These are phyloP conservation scores for Silybum marianum DNA, from an alignment of 129 eudicot species.

Conservation along the genomic window DNA sequence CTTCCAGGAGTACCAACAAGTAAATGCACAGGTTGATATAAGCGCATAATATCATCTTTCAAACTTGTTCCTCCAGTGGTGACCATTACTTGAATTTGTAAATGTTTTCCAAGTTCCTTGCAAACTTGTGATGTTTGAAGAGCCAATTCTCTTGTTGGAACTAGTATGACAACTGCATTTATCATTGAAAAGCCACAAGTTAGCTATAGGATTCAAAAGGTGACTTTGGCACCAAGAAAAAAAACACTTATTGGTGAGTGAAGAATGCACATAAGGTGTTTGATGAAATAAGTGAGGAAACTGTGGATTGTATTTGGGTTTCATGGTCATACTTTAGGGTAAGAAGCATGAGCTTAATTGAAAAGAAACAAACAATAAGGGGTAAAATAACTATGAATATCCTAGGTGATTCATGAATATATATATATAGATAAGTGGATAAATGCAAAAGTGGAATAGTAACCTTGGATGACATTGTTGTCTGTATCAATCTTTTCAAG, in stretches of 20 bases:
- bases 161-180: slow-evolving; percentile 62
- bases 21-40: slow-evolving; percentile 78
- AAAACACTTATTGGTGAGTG: neutral
- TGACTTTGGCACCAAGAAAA: neutral
- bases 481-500: slow-evolving; percentile 69
- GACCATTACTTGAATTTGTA: slow-evolving; percentile 73
- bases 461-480: slow-evolving; percentile 66
- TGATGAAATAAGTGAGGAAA: neutral
- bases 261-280: neutral
- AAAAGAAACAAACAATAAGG: neutral
- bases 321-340: neutral
- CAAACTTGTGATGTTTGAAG: slow-evolving; percentile 84
- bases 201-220: slow-evolving; percentile 7
- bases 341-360: neutral
- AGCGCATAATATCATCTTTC: slow-evolving; percentile 78
- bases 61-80: slow-evolving; percentile 82
- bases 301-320: neutral
- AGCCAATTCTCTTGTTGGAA: slow-evolving; percentile 72
- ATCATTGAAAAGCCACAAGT: slow-evolving; percentile 14
- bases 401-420: neutral
- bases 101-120: slow-evolving; percentile 75
- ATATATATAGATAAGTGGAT: neutral
- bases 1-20: slow-evolving; percentile 85
- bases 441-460: neutral
- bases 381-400: neutral